These are phyloP conservation scores for Orbilia oligospora DNA, from an alignment of 2,329 filamentous ascomycete genomes.

Conservation along the genomic window DNA sequence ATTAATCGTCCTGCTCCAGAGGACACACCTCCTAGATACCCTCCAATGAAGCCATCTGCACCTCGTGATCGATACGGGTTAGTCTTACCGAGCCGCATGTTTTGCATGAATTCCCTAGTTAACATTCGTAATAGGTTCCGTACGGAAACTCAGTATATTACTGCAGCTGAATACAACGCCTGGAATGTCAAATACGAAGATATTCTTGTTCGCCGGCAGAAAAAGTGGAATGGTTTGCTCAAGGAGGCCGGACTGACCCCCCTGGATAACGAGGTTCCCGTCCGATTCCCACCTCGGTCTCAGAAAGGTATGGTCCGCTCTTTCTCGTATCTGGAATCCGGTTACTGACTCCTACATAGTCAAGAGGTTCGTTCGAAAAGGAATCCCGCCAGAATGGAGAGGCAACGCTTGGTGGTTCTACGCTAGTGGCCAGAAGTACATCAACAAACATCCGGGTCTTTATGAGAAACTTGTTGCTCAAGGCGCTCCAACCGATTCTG, in stretches of 20 bases:
- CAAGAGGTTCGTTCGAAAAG: constrained; percentile 91
- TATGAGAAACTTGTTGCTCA: constrained; percentile 80
- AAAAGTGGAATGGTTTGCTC: constrained; percentile 86
- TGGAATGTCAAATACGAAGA: constrained; percentile 84
- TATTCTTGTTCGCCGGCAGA: constrained; percentile 80
- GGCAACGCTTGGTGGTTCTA: constrained; percentile 99
- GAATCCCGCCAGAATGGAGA: constrained; percentile 92
- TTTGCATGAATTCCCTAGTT: constrained; percentile 37
- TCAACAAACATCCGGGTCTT: constrained; percentile 81
- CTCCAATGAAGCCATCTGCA: constrained; percentile 49
- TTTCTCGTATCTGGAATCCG: not conserved
- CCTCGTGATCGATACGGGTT: constrained; percentile 64
- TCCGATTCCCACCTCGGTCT: constrained; percentile 83
- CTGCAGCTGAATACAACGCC: constrained; percentile 80
- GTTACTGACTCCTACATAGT: constrained; percentile 66
- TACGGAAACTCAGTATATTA: constrained; percentile 85
- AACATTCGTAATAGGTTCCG: constrained; percentile 79
- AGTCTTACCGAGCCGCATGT: constrained; percentile 22
- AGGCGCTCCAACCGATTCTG: constrained; percentile 75
- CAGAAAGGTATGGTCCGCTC: constrained; percentile 72
- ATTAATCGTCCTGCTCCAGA: constrained; percentile 49
- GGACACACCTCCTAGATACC: constrained; percentile 54
- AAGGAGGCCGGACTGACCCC: constrained; percentile 77
- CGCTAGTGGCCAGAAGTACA: constrained; percentile 84
- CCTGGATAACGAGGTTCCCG: constrained; percentile 75